Conservation (phyloP, 805 yeast genomes). For the Diddensiella caesifluorescens region DNA sequence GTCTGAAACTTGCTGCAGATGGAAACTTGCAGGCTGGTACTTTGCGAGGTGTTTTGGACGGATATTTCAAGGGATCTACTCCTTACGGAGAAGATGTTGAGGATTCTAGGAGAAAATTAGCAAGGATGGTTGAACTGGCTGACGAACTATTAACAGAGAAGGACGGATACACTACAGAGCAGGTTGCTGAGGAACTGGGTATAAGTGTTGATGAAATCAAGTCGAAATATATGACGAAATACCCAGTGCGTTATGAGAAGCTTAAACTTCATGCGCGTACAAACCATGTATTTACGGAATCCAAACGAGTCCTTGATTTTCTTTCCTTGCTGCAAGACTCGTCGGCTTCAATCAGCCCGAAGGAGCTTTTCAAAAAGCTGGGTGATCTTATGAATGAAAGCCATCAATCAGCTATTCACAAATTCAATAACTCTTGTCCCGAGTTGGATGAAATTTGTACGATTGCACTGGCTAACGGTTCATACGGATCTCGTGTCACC, state of each 20-base stretch:
- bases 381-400: conserved; percentile 57
- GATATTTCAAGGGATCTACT: conserved; percentile 35
- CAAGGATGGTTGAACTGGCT: conserved; percentile 39
- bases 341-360: conserved; percentile 19
- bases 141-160: conserved; percentile 38
- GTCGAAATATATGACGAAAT: conserved; percentile 43
- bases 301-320: conserved; percentile 52
- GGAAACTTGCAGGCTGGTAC: conserved; percentile 55
- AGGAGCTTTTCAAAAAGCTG: conserved; percentile 38
- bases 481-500: conserved; percentile 64
- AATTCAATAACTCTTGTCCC: conserved; percentile 51
- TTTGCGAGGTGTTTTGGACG: conserved; percentile 58
- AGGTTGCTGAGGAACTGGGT: conserved; percentile 43
- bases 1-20: conserved; percentile 40
- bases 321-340: conserved; percentile 37
- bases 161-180: conserved; percentile 47
- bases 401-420: conserved; percentile 46
- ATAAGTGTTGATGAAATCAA: conserved; percentile 40
- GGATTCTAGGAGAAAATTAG: conserved; percentile 39
- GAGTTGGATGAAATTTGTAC: conserved; percentile 49
- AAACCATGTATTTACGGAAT: conserved; percentile 58
- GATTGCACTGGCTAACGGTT: conserved; percentile 51
- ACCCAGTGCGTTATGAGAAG: conserved; percentile 53
- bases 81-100: conserved; percentile 41
- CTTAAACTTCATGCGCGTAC: conserved; percentile 54